Conservation (phyloP, 176 grass and related monocot species). For the Chloris gayana region DNA sequence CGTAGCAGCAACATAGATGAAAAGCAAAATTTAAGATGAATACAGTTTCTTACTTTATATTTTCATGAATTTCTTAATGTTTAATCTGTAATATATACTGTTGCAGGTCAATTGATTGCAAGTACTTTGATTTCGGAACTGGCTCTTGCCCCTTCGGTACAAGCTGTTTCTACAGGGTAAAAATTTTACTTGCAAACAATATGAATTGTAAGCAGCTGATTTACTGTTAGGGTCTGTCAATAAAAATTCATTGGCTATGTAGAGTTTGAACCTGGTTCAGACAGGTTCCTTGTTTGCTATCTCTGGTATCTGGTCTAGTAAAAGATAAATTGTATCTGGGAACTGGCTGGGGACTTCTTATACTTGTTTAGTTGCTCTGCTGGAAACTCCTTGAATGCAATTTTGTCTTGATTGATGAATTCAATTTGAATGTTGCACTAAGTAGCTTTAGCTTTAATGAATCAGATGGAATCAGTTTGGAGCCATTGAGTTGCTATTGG, state of each 20-base stretch:
- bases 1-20: background rate
- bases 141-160: slow-evolving; percentile 85
- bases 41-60: slow-evolving; percentile 12
- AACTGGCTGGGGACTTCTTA: background rate
- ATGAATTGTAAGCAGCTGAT: slow-evolving; percentile 18
- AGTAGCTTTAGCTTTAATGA: background rate
- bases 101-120: slow-evolving; percentile 98
- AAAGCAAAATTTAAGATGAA: slow-evolving; percentile 18
- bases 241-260: background rate
- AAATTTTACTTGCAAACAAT: slow-evolving; percentile 34
- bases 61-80: slow-evolving; percentile 7
- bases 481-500: background rate
- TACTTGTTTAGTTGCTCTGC: background rate
- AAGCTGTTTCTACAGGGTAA: slow-evolving; percentile 85
- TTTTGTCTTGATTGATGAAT: background rate
- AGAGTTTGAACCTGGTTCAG: no score
- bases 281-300: no score
- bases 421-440: background rate
- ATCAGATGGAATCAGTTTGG: background rate
- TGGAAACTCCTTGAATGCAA: background rate
- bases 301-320: background rate
- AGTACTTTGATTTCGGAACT: slow-evolving; percentile 94
- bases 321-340: background rate
- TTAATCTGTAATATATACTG: slow-evolving; percentile 33
- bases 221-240: background rate